Evolutionary conservation across 768 basidiomycete species (phyloP).

Genomic region (Wakefieldia striispora): DNA sequence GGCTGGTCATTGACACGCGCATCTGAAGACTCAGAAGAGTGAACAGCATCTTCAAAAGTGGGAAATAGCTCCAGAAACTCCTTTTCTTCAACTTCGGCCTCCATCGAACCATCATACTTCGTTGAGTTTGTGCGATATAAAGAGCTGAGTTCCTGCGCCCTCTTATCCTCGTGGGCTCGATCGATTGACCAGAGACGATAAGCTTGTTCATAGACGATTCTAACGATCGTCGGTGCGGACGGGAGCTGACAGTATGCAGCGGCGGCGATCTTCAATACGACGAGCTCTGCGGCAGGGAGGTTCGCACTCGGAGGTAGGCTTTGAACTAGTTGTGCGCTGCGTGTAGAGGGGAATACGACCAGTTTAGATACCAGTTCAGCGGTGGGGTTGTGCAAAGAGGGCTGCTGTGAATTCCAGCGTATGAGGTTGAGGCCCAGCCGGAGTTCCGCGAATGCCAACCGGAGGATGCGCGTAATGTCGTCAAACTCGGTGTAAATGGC

Average conservation of each 20-base stretch:
- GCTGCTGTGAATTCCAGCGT: slow-evolving; percentile 26
- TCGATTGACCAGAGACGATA: slow-evolving; percentile 85
- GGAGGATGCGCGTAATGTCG: slow-evolving; percentile 70
- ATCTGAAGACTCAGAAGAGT: slow-evolving; percentile 13
- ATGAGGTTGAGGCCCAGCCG: slow-evolving; percentile 70
- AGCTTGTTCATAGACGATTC: slow-evolving; percentile 62
- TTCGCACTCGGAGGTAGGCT: slow-evolving; percentile 10
- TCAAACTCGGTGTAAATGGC: slow-evolving; percentile 63
- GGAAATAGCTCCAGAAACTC: slow-evolving; percentile 90
- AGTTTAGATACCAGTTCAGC: slow-evolving; percentile 34
- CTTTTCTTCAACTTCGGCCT: slow-evolving; percentile 74
- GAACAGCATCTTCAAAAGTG: slow-evolving; percentile 63
- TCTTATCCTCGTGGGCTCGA: slow-evolving; percentile 63
- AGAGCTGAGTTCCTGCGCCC: slow-evolving; percentile 61
- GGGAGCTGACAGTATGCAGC: slow-evolving; percentile 22
- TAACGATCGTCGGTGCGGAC: slow-evolving; percentile 30
- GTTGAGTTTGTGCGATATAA: slow-evolving; percentile 69
- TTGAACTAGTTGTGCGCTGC: slow-evolving; percentile 39
- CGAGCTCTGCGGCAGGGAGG: slow-evolving; percentile 28
- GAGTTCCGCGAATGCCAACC: slow-evolving; percentile 60
- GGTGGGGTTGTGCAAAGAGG: slow-evolving; percentile 15
- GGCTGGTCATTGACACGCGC: slow-evolving; percentile 1
- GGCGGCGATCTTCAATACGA: slow-evolving; percentile 47
- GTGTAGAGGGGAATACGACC: slow-evolving; percentile 54
- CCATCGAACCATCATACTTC: slow-evolving; percentile 54